Conservation (phyloP, 371 early-diverging fungal species). For the Saksenaea oblongispora region DNA sequence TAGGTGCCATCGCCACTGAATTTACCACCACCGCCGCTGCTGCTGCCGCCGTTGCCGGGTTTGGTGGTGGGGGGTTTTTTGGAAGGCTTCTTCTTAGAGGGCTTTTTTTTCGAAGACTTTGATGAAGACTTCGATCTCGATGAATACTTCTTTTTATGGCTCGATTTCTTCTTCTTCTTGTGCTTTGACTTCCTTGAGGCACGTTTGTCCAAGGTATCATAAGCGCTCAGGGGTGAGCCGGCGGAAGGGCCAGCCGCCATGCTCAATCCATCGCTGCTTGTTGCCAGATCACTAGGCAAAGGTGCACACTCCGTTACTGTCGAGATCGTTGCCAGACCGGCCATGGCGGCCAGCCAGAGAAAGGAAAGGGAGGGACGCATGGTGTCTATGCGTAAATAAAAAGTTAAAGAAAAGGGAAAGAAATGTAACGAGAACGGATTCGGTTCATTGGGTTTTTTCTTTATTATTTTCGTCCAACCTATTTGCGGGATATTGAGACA, state of each 20-base stretch:
- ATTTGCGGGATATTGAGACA: background rate
- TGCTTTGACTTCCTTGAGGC: background rate
- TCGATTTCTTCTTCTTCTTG: background rate
- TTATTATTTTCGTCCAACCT: background rate
- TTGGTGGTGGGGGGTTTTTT: background rate
- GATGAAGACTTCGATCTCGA: background rate
- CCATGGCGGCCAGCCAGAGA: slow-evolving; percentile 13
- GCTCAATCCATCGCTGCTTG: background rate
- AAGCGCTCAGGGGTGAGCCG: background rate
- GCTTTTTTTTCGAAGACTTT: background rate
- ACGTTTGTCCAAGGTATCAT: background rate
- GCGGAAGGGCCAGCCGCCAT: background rate
- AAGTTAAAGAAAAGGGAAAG: background rate
- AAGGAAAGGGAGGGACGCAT: slow-evolving; percentile 7
- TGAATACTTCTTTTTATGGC: background rate
- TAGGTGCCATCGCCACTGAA: slow-evolving; percentile 44
- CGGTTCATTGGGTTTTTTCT: background rate
- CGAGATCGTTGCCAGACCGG: slow-evolving; percentile 10
- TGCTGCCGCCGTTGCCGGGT: background rate
- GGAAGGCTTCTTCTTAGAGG: background rate
- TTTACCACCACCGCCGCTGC: background rate
- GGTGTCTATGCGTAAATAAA: slow-evolving; percentile 3
- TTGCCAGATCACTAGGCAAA: background rate
- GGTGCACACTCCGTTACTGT: background rate
- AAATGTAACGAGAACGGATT: background rate